phyloP scores from a whole-genome alignment of 768 basidiomycete genomes.

The Amanita rimosa region DNA sequence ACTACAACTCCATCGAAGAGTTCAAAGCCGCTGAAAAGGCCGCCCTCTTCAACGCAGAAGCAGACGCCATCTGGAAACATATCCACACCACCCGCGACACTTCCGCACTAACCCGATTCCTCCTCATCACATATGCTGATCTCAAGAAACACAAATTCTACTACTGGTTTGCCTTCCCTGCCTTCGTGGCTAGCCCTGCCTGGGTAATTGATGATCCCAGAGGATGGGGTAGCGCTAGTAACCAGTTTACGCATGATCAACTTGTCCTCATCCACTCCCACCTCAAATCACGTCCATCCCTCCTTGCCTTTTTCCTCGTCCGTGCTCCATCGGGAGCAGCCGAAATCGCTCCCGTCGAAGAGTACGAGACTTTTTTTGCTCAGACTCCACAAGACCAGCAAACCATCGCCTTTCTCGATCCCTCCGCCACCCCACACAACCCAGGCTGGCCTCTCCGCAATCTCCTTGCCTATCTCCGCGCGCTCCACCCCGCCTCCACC shows the following conservation, averaged over 20 bases:
- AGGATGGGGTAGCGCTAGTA: constrained; percentile 45
- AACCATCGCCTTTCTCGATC: constrained; percentile 68
- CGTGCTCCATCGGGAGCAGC: constrained; percentile 17
- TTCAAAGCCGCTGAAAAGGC: constrained; percentile 88
- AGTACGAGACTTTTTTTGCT: constrained; percentile 48
- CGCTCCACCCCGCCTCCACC: constrained; percentile 39
- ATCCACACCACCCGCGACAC: constrained; percentile 42
- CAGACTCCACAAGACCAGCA: constrained; percentile 17
- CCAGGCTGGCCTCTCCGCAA: constrained; percentile 95
- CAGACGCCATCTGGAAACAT: constrained; percentile 67
- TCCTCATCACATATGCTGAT: constrained; percentile 91
- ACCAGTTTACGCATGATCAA: constrained; percentile 34
- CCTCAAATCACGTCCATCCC: constrained; percentile 24
- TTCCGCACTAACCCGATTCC: constrained; percentile 58
- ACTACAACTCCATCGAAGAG: constrained; percentile 96
- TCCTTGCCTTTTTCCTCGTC: constrained; percentile 54
- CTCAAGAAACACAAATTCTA: constrained; percentile 97
- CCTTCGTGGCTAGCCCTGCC: constrained; percentile 78
- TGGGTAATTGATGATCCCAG: constrained; percentile 62
- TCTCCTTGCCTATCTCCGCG: constrained; percentile 70
- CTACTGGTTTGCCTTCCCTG: constrained; percentile 98
- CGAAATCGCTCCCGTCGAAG: constrained; percentile 42
- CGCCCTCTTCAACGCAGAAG: constrained; percentile 65
- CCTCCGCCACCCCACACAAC: constrained; percentile 62
- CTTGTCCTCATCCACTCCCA: constrained; percentile 41